These are phyloP conservation scores for Boletus rubescentipes DNA, from an alignment of 768 basidiomycete genomes.

Conservation along the genomic window DNA sequence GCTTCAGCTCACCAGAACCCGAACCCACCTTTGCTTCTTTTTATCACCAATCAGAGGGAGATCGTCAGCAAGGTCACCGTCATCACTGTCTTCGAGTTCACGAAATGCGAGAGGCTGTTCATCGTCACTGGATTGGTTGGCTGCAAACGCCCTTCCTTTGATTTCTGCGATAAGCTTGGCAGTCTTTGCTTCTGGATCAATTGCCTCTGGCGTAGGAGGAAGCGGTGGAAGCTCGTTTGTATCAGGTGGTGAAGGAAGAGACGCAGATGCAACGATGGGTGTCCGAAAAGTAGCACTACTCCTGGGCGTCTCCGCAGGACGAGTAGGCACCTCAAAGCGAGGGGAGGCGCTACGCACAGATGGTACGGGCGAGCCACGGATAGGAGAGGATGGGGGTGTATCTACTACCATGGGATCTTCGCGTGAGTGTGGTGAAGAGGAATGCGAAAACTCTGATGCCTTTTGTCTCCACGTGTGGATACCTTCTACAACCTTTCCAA, in stretches of 20 bases:
- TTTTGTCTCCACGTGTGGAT: slow-evolving; percentile 46
- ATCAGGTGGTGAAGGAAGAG: slow-evolving; percentile 26
- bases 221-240: slow-evolving; percentile 20
- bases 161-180: slow-evolving; percentile 62
- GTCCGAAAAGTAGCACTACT: slow-evolving; percentile 11
- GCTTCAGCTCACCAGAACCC: not conserved
- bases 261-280: slow-evolving; percentile 9
- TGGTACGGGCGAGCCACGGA: slow-evolving; percentile 6
- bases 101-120: slow-evolving; percentile 36
- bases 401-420: slow-evolving; percentile 21
- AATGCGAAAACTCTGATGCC: slow-evolving; percentile 20
- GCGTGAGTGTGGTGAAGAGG: not conserved
- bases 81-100: slow-evolving; percentile 51
- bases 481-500: slow-evolving; percentile 33
- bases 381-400: slow-evolving; percentile 11
- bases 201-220: slow-evolving; percentile 32
- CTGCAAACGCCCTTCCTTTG: slow-evolving; percentile 57
- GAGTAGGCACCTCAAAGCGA: slow-evolving; percentile 7
- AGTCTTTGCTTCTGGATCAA: slow-evolving; percentile 44
- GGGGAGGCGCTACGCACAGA: not conserved
- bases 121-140: slow-evolving; percentile 46
- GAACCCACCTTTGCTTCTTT: slow-evolving; percentile 12
- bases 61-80: slow-evolving; percentile 40
- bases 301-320: slow-evolving; percentile 1
- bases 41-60: slow-evolving; percentile 13